These are phyloP conservation scores for Candida sp. DNA, from an alignment of 1,139 yeast species.

Conservation along the genomic window DNA sequence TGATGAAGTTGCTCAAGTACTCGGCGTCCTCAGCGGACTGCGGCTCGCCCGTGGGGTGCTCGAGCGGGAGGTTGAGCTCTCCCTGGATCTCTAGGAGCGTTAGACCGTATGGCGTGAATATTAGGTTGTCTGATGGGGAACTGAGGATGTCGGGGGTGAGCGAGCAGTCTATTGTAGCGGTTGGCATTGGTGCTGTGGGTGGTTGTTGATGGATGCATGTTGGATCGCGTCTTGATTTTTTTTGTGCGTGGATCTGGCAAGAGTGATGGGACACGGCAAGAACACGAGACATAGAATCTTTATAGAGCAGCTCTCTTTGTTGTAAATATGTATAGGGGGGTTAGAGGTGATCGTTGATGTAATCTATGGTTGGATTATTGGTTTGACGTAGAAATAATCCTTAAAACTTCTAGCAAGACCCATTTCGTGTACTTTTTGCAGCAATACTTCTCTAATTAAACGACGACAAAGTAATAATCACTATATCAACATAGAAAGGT, in stretches of 20 bases:
- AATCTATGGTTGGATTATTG: not conserved
- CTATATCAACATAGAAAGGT: too few relatives aligned
- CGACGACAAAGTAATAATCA: too few relatives aligned
- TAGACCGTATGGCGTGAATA: conserved; percentile 61
- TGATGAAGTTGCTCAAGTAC: conserved; percentile 29
- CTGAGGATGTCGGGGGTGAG: conserved; percentile 24
- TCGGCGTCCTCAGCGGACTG: conserved; percentile 23
- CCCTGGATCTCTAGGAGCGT: conserved; percentile 75
- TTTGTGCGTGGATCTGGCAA: not conserved
- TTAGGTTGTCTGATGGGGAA: conserved; percentile 20
- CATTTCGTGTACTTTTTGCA: too few relatives aligned
- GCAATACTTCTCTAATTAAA: too few relatives aligned
- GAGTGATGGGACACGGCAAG: too few relatives aligned
- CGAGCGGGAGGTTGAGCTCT: conserved; percentile 58
- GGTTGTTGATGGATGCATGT: not conserved
- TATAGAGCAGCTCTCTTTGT: too few relatives aligned
- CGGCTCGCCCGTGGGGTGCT: conserved; percentile 28
- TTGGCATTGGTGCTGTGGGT: conserved; percentile 22
- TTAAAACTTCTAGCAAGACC: too few relatives aligned
- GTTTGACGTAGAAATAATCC: not conserved
- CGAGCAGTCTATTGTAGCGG: conserved; percentile 31
- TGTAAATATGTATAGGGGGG: too few relatives aligned
- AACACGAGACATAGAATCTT: too few relatives aligned
- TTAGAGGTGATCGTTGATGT: too few relatives aligned
- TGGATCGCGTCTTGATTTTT: not conserved